Conservation (phyloP, 805 yeast genomes). For the Candida jianshihensis region DNA sequence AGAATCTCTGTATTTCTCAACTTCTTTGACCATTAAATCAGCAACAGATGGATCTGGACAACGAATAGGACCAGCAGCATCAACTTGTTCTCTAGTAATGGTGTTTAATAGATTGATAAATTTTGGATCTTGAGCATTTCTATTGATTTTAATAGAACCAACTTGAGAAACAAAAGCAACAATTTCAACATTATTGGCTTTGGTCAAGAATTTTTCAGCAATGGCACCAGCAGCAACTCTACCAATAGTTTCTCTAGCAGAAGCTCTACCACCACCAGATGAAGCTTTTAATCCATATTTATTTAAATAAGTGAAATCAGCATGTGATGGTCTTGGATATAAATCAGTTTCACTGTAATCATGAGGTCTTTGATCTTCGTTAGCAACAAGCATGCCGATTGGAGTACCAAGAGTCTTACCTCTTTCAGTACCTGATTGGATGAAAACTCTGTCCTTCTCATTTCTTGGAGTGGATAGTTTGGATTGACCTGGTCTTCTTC, state of each 20-base stretch:
- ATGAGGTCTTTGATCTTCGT: constrained; percentile 95
- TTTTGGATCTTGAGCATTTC: constrained; percentile 56
- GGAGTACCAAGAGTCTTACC: constrained; percentile 94
- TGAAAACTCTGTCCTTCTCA: constrained; percentile 87
- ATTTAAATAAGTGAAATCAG: constrained; percentile 86
- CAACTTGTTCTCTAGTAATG: constrained; percentile 84
- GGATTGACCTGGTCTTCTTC: constrained; percentile 98
- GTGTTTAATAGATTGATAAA: constrained; percentile 65
- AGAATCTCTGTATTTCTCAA: constrained; percentile 77
- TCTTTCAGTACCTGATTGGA: constrained; percentile 90
- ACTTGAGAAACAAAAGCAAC: constrained; percentile 96
- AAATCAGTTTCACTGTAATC: constrained; percentile 94
- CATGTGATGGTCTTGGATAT: constrained; percentile 97
- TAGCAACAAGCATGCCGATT: constrained; percentile 84
- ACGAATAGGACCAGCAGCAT: constrained; percentile 81
- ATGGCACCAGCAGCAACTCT: constrained; percentile 98
- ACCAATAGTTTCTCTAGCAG: constrained; percentile 97
- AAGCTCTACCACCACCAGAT: constrained; percentile 95
- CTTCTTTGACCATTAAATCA: constrained; percentile 76
- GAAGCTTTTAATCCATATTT: constrained; percentile 93
- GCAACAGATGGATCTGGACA: constrained; percentile 78
- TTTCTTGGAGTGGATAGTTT: constrained; percentile 90
- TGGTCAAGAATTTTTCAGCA: constrained; percentile 83
- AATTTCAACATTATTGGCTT: constrained; percentile 79
- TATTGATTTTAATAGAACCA: constrained; percentile 71